Base-by-base conservation (phyloP, 371 early-diverging fungal genomes). In the Mucor racemosus region DNA sequence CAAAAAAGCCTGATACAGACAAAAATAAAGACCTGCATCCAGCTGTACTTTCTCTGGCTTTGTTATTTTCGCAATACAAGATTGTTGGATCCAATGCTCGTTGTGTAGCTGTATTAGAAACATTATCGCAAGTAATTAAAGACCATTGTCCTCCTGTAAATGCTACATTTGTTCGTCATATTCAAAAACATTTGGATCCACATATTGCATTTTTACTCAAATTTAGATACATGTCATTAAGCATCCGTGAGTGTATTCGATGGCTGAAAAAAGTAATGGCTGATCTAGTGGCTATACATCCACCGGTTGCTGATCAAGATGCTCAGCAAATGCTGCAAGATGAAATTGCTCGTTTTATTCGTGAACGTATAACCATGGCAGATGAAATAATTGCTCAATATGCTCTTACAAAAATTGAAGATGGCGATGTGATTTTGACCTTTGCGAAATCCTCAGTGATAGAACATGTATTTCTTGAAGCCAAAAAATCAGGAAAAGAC, bases 161-260 rank as follows among this genome's bases (percentile, higher is more conserved):
- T 64, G 89, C 85, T 0, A 85, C 92, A 0, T 84, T 98, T 53
- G 86, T 88, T 44, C 86, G 97, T 46, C 88, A 94, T 74, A 84
- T 98, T 65, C 89, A 85, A 42, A 84, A 88, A 21, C 84, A 94
- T 67, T 69, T 98, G 62, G 89, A 90, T 65, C 90, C 92, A 36
- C 96, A 96, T 70, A 93, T 97, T 69, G 91, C 87, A 57, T 97
- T 92, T 72, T 77, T 98, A 44, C 84, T 88, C 42, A 86, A 85
- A 50, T 85, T 87, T 19, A 77, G 87, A 44, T 89, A 92, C 14
- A 85, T 97, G 85, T 89, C 94, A 9, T 86, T 94, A 26, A 90
- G 92, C 69, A 95, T 97, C 94, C 91, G 91, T 64, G 93, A 92
- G 40, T 94, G 95, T 14, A 94, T 97, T 63, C 87, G 96, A 60